These are phyloP conservation scores for Sugiyamaella lignohabitans DNA, from an alignment of 805 yeast genomes.

Conservation along the genomic window DNA sequence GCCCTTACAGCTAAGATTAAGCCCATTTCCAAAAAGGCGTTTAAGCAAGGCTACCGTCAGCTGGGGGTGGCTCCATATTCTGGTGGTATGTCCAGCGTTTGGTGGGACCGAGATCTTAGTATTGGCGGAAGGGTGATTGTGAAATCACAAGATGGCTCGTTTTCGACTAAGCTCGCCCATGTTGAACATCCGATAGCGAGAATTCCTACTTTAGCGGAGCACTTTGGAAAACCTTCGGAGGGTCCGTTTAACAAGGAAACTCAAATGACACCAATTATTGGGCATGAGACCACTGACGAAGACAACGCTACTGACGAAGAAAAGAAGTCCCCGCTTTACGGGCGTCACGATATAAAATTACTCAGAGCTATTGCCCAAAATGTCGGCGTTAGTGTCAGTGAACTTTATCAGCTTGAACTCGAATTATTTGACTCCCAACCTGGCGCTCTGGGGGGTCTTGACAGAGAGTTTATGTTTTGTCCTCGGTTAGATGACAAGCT, in stretches of 20 bases:
- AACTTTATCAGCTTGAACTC: constrained; percentile 61
- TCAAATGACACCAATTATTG: constrained; percentile 68
- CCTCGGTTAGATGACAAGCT: constrained; percentile 81
- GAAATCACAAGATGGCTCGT: constrained; percentile 30
- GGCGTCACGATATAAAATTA: constrained; percentile 57
- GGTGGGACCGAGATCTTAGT: constrained; percentile 84
- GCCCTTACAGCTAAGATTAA: constrained; percentile 59
- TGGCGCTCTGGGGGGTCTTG: constrained; percentile 68
- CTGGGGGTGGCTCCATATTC: constrained; percentile 79
- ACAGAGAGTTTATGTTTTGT: constrained; percentile 64
- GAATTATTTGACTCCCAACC: constrained; percentile 75
- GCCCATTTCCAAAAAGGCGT: constrained; percentile 54
- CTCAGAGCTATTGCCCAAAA: constrained; percentile 60
- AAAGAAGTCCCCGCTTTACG: constrained; percentile 53
- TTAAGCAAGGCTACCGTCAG: constrained; percentile 64
- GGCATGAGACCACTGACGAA: constrained; percentile 37
- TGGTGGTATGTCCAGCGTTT: constrained; percentile 54
- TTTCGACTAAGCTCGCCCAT: constrained; percentile 26
- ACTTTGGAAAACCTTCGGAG: constrained; percentile 60
- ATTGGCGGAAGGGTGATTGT: constrained; percentile 68
- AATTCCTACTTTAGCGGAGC: constrained; percentile 77
- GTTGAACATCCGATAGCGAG: constrained; percentile 47
- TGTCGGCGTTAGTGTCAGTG: constrained; percentile 50
- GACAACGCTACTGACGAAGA: constrained; percentile 50
- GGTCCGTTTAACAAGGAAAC: constrained; percentile 70